phyloP scores from a whole-genome alignment of 129 eudicot genomes.

The Lactuca saligna region DNA sequence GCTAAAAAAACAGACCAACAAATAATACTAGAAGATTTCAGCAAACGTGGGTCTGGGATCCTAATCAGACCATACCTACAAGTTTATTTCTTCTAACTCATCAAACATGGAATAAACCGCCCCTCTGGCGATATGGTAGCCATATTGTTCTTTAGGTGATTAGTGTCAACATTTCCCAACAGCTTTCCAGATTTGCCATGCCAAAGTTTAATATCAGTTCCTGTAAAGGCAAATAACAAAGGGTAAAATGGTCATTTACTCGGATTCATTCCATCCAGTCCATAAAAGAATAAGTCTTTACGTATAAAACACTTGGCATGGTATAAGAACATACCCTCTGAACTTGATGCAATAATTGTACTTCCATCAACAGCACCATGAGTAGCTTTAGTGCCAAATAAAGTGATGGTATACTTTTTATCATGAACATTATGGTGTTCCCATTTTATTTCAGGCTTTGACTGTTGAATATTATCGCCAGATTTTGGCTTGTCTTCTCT shows the following conservation, averaged over 20 bases:
- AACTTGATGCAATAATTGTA: slow-evolving; percentile 78
- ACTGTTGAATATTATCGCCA: slow-evolving; percentile 56
- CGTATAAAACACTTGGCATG: not conserved
- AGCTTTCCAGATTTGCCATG: slow-evolving; percentile 87
- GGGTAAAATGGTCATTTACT: not conserved
- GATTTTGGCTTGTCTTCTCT: slow-evolving; percentile 77
- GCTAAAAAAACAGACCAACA: no score
- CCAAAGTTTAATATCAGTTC: slow-evolving; percentile 91
- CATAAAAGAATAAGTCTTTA: not conserved
- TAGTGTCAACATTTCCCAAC: slow-evolving; percentile 84
- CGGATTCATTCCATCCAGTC: not conserved
- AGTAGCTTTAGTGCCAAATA: slow-evolving; percentile 71
- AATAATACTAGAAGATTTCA: no score
- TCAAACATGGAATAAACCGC: slow-evolving; percentile 78
- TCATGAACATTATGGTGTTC: slow-evolving; percentile 87
- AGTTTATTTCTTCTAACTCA: no score
- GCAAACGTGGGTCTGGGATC: no score
- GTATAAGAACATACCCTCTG: slow-evolving; percentile 66
- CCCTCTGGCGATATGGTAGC: slow-evolving; percentile 94
- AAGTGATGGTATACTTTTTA: slow-evolving; percentile 60
- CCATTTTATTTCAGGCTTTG: slow-evolving; percentile 93
- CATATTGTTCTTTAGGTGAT: slow-evolving; percentile 94
- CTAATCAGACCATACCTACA: no score
- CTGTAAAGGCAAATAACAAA: slow-evolving; percentile 32
- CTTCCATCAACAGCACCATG: slow-evolving; percentile 98